Conservation (phyloP, 192 early-diverging fungal genomes). For the Radiomyces spectabilis region DNA sequence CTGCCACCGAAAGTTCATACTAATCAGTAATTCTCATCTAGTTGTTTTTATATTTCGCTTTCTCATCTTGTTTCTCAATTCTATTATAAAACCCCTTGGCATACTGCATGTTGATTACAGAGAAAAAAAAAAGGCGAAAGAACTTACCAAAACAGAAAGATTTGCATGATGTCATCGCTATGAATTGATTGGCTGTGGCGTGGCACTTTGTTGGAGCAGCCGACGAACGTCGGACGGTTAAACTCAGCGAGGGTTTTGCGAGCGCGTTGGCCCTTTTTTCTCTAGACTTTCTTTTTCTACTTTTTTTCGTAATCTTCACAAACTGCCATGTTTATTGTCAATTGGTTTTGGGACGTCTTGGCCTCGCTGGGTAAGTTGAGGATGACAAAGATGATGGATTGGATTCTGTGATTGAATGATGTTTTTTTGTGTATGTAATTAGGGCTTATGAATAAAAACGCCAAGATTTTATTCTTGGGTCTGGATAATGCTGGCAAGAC, state of each 20-base stretch:
- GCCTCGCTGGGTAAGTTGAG: slow-evolving; percentile 82
- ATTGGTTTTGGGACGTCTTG: slow-evolving; percentile 97
- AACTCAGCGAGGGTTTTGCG: background rate
- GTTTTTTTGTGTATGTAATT: background rate
- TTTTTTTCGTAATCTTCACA: background rate
- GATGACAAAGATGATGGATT: too few relatives aligned
- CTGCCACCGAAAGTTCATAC: slow-evolving; percentile 4
- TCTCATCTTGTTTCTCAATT: too few relatives aligned
- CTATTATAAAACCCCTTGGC: too few relatives aligned
- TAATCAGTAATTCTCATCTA: too few relatives aligned
- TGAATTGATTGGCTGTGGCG: too few relatives aligned
- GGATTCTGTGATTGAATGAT: too few relatives aligned
- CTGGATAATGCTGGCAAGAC: slow-evolving; percentile 93
- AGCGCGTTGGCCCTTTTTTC: slow-evolving; percentile 5
- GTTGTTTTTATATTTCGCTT: too few relatives aligned
- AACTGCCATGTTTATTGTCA: slow-evolving; percentile 84
- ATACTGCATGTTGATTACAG: too few relatives aligned
- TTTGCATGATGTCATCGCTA: too few relatives aligned
- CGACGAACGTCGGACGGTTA: background rate
- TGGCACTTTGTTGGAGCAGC: too few relatives aligned
- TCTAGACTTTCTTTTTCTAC: background rate
- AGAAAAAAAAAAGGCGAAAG: too few relatives aligned
- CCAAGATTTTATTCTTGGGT: slow-evolving; percentile 97
- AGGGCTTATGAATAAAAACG: slow-evolving; percentile 99
- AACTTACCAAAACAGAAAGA: too few relatives aligned